phyloP scores from a whole-genome alignment of 2,329 filamentous ascomycete species.

The Botrytis elliptica region DNA sequence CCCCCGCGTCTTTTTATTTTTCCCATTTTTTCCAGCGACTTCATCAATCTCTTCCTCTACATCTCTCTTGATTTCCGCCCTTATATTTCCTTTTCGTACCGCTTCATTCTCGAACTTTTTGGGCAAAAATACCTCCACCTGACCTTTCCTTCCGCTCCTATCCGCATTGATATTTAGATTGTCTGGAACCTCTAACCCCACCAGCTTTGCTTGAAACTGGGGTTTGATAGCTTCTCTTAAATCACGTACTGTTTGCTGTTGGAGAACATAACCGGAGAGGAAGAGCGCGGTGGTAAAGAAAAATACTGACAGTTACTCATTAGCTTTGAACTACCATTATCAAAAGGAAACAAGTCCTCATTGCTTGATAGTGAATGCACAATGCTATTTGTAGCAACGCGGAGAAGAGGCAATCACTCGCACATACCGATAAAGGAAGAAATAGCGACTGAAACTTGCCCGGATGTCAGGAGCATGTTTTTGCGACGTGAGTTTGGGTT shows the following conservation, averaged over 20 bases:
- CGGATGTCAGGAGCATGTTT: conserved; percentile 58
- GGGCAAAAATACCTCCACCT: conserved; percentile 26
- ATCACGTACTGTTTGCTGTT: conserved; percentile 79
- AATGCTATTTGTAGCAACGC: conserved; percentile 18
- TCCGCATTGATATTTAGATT: conserved; percentile 1
- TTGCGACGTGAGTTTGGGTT: not conserved
- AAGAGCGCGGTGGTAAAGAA: conserved; percentile 81
- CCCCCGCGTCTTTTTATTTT: not conserved
- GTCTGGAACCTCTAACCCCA: conserved; percentile 8
- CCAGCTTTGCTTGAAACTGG: conserved; percentile 29
- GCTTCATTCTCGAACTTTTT: conserved; percentile 23
- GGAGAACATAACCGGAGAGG: conserved; percentile 80
- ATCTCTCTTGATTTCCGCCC: not conserved
- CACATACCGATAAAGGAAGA: conserved; percentile 62
- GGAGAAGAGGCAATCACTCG: not conserved
- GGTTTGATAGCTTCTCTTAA: conserved; percentile 67
- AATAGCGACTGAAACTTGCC: conserved; percentile 67
- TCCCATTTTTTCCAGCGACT: not conserved
- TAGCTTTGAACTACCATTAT: conserved; percentile 19
- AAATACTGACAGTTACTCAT: conserved; percentile 53
- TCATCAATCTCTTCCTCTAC: not conserved
- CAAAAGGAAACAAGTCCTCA: too few species aligned
- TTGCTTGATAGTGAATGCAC: not conserved
- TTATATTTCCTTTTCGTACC: not conserved
- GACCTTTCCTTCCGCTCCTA: conserved; percentile 17